Percentiles rank a stretch among this genome's conserved stretches.
phyloP scores from a whole-genome alignment of 495 filamentous ascomycete species.

The Aspergillus steynii region DNA sequence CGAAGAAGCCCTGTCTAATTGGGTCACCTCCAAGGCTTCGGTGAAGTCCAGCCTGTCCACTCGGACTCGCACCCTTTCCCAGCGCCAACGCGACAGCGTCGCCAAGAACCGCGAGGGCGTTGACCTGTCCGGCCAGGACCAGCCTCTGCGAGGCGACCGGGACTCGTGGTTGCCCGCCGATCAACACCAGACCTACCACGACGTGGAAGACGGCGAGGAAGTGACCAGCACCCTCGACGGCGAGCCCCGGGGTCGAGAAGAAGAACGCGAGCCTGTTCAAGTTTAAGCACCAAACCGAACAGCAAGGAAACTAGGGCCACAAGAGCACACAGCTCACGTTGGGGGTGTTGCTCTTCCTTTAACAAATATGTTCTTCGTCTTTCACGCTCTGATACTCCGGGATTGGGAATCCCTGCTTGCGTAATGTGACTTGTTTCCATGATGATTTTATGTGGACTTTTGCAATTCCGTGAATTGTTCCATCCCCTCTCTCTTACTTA shows the following conservation, averaged over 20 bases:
- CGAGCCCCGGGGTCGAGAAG: constrained; percentile 60
- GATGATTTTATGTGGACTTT: background rate
- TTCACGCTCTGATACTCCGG: background rate
- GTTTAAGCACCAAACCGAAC: constrained; percentile 18
- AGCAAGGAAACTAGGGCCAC: background rate
- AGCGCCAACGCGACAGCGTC: constrained; percentile 72
- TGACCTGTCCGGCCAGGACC: constrained; percentile 83
- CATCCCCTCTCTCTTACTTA: background rate
- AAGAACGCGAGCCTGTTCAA: constrained; percentile 50
- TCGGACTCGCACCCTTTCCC: constrained; percentile 81
- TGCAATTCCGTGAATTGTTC: background rate
- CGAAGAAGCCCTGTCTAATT: constrained; percentile 95
- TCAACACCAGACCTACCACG: constrained; percentile 67
- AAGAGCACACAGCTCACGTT: background rate
- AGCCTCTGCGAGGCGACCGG: constrained; percentile 71
- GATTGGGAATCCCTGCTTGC: background rate
- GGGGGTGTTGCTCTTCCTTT: background rate
- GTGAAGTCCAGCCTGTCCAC: constrained; percentile 83
- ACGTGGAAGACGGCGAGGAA: constrained; percentile 60
- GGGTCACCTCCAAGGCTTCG: constrained; percentile 85
- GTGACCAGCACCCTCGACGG: constrained; percentile 55
- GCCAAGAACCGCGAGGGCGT: constrained; percentile 58
- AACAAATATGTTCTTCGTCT: background rate
- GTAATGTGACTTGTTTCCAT: background rate
- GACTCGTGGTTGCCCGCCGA: constrained; percentile 87